These are phyloP conservation scores for Perkinsus olseni DNA, from an alignment of 169 alveolate species.

Conservation along the genomic window DNA sequence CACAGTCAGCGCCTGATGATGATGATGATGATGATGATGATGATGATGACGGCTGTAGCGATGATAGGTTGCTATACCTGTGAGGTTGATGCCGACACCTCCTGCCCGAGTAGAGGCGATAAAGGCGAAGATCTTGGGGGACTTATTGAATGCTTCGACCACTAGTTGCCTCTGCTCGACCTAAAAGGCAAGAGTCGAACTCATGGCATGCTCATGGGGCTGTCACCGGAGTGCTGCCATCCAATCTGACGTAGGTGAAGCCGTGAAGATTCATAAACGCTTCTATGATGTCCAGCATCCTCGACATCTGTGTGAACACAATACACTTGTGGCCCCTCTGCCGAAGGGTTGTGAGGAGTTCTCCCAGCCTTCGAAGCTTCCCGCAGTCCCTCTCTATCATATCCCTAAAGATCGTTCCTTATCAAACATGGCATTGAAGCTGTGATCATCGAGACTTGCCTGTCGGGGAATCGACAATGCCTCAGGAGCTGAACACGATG, in stretches of 20 bases:
- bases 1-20: slow-evolving; percentile 89
- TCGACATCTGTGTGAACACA: slow-evolving; percentile 92
- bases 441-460: too few species aligned
- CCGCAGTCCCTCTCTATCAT: slow-evolving; percentile 82
- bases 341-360: slow-evolving; percentile 70
- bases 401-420: neutral
- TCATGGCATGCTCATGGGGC: neutral
- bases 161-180: slow-evolving; percentile 88
- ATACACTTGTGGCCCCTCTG: slow-evolving; percentile 85
- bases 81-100: slow-evolving; percentile 94
- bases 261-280: slow-evolving; percentile 85
- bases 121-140: slow-evolving; percentile 84
- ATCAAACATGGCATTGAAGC: neutral
- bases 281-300: slow-evolving; percentile 94
- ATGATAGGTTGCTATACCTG: slow-evolving; percentile 44
- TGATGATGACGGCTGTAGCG: neutral
- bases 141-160: slow-evolving; percentile 88
- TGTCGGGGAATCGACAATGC: neutral
- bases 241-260: slow-evolving; percentile 90
- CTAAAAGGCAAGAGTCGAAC: slow-evolving; percentile 3
- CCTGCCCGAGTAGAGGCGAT: slow-evolving; percentile 97
- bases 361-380: slow-evolving; percentile 59
- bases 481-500: neutral
- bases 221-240: slow-evolving; percentile 92
- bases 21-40: too few species aligned